These are phyloP conservation scores for Trametes punicea DNA, from an alignment of 768 basidiomycete species.

Conservation along the genomic window DNA sequence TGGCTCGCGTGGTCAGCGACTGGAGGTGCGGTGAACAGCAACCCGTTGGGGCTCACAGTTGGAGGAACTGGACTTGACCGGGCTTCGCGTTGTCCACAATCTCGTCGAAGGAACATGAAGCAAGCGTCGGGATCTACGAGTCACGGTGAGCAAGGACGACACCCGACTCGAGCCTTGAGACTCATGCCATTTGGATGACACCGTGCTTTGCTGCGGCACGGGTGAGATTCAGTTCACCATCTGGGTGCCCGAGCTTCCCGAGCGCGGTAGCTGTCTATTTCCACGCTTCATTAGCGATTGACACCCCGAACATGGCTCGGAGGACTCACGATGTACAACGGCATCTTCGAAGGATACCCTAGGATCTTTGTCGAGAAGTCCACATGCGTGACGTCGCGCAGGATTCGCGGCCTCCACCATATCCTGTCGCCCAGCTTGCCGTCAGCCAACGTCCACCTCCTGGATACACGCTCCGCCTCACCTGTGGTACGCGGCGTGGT, in stretches of 20 bases:
- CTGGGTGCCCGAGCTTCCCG: slow-evolving; percentile 93
- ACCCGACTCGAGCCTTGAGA: neutral
- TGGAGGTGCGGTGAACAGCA: neutral
- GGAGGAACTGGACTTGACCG: slow-evolving; percentile 81
- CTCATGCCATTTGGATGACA: slow-evolving; percentile 66
- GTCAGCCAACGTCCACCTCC: neutral
- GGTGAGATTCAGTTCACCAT: slow-evolving; percentile 90
- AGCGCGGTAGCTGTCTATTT: slow-evolving; percentile 71
- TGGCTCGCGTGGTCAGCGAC: neutral
- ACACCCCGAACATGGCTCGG: neutral
- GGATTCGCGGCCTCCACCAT: slow-evolving; percentile 35
- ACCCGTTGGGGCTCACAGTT: slow-evolving; percentile 53
- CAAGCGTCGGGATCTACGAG: slow-evolving; percentile 85
- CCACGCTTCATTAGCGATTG: neutral
- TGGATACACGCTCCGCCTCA: slow-evolving; percentile 24
- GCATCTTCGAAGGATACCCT: slow-evolving; percentile 73
- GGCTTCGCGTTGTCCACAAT: slow-evolving; percentile 82
- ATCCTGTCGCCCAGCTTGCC: slow-evolving; percentile 5
- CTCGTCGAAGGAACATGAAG: slow-evolving; percentile 95
- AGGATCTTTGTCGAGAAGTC: slow-evolving; percentile 84
- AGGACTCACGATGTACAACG: slow-evolving; percentile 51
- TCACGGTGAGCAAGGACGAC: neutral
- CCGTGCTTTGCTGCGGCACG: slow-evolving; percentile 80
- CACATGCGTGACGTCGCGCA: slow-evolving; percentile 80
- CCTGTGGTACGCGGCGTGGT: slow-evolving; percentile 90